Conservation (phyloP, 106 monocot species). For the Dactylorhiza incarnata region DNA sequence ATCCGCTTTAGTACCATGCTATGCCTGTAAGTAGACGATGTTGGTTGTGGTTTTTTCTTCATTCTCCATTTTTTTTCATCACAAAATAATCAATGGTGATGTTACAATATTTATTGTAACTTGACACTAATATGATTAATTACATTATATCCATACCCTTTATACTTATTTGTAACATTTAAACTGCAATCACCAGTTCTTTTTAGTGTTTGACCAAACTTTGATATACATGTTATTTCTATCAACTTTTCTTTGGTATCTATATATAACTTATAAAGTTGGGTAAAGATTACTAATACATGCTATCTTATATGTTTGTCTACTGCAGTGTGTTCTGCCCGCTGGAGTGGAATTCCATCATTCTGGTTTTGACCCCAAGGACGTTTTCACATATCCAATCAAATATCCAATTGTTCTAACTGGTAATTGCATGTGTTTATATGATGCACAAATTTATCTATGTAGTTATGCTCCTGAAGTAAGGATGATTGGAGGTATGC, state of each 20-base stretch:
- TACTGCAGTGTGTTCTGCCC: constrained; percentile 88
- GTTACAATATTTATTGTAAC: too few species aligned
- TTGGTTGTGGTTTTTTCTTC: too few species aligned
- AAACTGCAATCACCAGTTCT: background rate
- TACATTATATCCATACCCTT: too few species aligned
- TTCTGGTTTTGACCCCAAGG: constrained; percentile 61
- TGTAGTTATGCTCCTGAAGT: background rate
- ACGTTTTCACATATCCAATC: constrained; percentile 58
- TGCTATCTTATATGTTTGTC: constrained; percentile 10
- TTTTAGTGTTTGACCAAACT: background rate
- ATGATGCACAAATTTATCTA: background rate
- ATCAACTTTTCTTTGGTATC: background rate
- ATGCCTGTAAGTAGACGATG: too few species aligned
- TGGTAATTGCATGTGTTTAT: constrained; percentile 28
- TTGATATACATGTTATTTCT: background rate
- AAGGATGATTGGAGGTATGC: background rate
- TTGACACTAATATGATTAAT: too few species aligned
- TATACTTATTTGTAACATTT: too few species aligned
- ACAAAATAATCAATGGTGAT: too few species aligned
- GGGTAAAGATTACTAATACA: background rate
- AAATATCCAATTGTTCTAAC: constrained; percentile 96
- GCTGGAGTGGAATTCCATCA: constrained; percentile 82
- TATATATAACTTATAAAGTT: background rate
- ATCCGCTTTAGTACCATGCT: too few species aligned
- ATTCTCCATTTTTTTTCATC: too few species aligned